Percentiles rank a stretch among this genome's conserved stretches.
These are phyloP conservation scores for Carnegiea gigantea DNA, from an alignment of 179 eudicot species.

Conservation along the genomic window DNA sequence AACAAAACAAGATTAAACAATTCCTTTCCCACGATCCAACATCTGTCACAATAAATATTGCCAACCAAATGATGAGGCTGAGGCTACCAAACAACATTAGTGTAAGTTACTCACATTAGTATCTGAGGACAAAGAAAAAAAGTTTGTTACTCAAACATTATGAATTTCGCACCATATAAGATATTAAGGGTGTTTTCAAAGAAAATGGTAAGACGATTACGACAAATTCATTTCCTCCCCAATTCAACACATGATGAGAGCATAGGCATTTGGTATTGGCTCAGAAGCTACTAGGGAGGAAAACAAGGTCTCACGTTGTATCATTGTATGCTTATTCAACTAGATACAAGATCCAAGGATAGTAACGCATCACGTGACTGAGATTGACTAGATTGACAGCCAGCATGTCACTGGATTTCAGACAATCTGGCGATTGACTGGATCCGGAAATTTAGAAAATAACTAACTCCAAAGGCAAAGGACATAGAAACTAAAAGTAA, in stretches of 20 bases:
- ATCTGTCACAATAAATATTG: background rate
- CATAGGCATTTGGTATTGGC: background rate
- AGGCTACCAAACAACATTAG: background rate
- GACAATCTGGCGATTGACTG: background rate
- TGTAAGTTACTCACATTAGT: background rate
- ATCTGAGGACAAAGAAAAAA: background rate
- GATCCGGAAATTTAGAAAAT: background rate
- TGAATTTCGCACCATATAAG: background rate
- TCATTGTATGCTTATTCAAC: background rate
- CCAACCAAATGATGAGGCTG: background rate
- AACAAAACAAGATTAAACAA: background rate
- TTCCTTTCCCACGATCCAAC: background rate
- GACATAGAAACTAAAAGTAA: background rate
- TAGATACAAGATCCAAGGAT: background rate
- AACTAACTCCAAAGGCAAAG: background rate
- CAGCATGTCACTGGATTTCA: background rate
- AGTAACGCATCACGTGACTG: background rate
- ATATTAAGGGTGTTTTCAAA: background rate
- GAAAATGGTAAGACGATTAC: background rate
- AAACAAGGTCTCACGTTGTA: background rate
- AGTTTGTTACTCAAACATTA: background rate
- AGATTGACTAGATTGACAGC: background rate
- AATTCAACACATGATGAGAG: background rate
- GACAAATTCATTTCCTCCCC: background rate
- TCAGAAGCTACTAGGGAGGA: background rate